Base-by-base conservation (phyloP, 352 stramenopile genomes). In the Phytophthora melonis region DNA sequence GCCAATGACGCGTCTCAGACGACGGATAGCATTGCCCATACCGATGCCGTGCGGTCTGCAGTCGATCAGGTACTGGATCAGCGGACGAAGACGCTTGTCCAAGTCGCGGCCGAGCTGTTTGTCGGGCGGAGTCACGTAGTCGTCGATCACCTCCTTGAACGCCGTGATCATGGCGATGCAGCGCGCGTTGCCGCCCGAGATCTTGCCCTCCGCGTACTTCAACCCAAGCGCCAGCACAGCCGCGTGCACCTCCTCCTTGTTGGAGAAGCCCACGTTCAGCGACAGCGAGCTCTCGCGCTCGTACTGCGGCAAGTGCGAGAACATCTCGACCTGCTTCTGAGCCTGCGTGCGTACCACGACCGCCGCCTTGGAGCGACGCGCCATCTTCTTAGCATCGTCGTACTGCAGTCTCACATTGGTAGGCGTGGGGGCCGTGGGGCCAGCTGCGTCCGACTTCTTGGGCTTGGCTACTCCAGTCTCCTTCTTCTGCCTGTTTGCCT, bases 1-100 rank as follows among this genome's bases (percentile, higher is more conserved):
- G 11, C 88, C 88, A 53, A 99, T 96, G 10, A 95, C 88, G 18
- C 90, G 84, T 70, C 97, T 96, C n/a, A 99, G 65, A 21, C 84
- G 83, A 32, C 86, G 86, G 79, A 99, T 98, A 6, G 97, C 95
- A 73, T 99, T 99, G 23, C 95, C 94, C 97, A 99, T 99, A 68
- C 90, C 96, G 19, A 99, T 96, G 18, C 84, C 94, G 72, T 98
- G 95, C 30, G 94, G 93, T 32, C 96, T 88, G 78, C 96, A 99
- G 72, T 98, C 83, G 54, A 97, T 98, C 61, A 98, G 90, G 75
- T 98, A 98, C 75, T 98, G 90, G 78, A 99, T 99, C 14, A 95
- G 79, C 23, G 94, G 93, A 70, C 98, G 98, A 16, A 99, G 83
- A 77, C 82, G 77, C 74, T 96, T 94, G 74, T 97, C 91, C 59